Conservation (phyloP, 2,329 filamentous ascomycete genomes). For the Neofusicoccum laricinum region DNA sequence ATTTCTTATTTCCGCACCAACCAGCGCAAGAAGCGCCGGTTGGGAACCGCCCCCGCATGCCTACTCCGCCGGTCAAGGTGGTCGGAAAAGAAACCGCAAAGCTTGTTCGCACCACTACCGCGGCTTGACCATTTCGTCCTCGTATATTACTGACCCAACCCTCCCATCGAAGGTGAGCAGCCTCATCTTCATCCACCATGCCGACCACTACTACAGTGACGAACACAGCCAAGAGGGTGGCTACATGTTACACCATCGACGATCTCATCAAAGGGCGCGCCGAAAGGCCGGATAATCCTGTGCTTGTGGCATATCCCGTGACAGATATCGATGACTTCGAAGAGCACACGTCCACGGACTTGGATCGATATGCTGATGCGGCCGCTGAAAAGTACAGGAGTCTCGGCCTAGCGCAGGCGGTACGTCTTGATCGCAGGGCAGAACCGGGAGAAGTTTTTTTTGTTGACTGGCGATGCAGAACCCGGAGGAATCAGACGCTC, state of each 20-base stretch:
- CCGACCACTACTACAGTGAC: not conserved
- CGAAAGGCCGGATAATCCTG: slow-evolving; percentile 19
- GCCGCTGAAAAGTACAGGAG: slow-evolving; percentile 22
- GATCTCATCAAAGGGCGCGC: slow-evolving; percentile 26
- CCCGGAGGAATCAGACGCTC: not conserved
- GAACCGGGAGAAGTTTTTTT: not conserved
- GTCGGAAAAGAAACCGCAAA: slow-evolving; percentile 5
- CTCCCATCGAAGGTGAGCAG: no score
- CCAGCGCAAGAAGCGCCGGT: no score
- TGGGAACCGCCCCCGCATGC: not conserved
- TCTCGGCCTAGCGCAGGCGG: slow-evolving; percentile 23
- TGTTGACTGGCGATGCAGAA: not conserved
- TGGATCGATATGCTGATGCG: slow-evolving; percentile 27
- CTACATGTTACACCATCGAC: slow-evolving; percentile 22
- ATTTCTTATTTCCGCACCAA: not conserved
- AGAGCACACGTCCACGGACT: slow-evolving; percentile 24
- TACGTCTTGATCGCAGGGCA: not conserved
- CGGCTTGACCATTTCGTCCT: not conserved
- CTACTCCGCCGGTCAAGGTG: not conserved
- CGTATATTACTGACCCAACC: no score
- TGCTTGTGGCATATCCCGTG: slow-evolving; percentile 25
- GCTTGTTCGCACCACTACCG: not conserved
- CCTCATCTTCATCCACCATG: not conserved
- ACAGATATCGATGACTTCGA: slow-evolving; percentile 26
- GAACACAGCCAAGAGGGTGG: not conserved